Evolutionary conservation across 805 yeast genomes (phyloP).

Genomic region (Vanderwaltozyma tropicalis): DNA sequence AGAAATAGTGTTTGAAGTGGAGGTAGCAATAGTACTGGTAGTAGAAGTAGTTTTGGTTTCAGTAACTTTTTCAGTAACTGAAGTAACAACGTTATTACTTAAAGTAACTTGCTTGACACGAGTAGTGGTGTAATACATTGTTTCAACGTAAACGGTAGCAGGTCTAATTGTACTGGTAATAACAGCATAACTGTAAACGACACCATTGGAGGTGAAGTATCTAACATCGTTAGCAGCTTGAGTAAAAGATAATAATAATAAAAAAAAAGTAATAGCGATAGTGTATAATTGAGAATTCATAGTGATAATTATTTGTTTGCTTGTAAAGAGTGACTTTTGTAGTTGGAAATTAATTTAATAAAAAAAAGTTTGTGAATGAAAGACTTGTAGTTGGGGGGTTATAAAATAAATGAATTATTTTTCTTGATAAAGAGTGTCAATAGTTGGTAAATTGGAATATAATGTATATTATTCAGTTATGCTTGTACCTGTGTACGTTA

Average conservation of each 20-base stretch:
- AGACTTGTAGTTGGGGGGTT: conserved; percentile 1
- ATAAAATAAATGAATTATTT: not conserved
- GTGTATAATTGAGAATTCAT: conserved; percentile 1
- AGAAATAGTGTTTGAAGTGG: conserved; percentile 3
- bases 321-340: not conserved
- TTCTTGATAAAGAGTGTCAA: conserved; percentile 1
- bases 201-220: conserved; percentile 28
- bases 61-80: conserved; percentile 22
- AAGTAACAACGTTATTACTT: conserved; percentile 17
- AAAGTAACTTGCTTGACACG: conserved; percentile 22
- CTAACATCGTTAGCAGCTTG: conserved; percentile 15
- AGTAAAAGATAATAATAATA: conserved; percentile 5
- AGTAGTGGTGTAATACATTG: conserved; percentile 27
- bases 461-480: conserved; percentile 1
- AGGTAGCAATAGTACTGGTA: conserved; percentile 2
- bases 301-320: not conserved
- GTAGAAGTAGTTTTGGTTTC: conserved; percentile 15
- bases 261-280: not conserved
- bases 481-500: conserved; percentile 2
- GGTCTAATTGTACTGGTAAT: conserved; percentile 28
- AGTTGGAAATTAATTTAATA: conserved; percentile 1
- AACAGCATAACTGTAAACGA: conserved; percentile 28
- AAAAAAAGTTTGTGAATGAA: conserved; percentile 3
- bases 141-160: conserved; percentile 24
- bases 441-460: conserved; percentile 2